These are phyloP conservation scores for Prunus mongolica DNA, from an alignment of 306 rosid genomes.

Conservation along the genomic window DNA sequence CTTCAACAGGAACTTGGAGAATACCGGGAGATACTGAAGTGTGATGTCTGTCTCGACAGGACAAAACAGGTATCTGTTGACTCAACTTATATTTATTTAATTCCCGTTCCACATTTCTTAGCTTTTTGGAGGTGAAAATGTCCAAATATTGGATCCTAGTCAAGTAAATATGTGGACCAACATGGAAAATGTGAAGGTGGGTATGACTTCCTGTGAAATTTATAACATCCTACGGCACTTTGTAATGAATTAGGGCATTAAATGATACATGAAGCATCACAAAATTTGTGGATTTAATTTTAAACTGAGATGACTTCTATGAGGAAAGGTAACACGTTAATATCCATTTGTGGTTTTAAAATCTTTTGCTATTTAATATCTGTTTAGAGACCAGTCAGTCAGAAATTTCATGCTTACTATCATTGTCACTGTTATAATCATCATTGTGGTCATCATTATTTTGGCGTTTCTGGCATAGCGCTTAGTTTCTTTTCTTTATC, in stretches of 20 bases:
- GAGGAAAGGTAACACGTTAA: neutral
- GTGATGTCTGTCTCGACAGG: slow-evolving; percentile 81
- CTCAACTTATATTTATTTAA: neutral
- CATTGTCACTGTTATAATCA: neutral
- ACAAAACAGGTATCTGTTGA: slow-evolving; percentile 66
- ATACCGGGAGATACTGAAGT: slow-evolving; percentile 77
- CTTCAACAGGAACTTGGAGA: slow-evolving; percentile 86
- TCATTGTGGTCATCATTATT: neutral
- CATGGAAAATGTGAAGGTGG: neutral
- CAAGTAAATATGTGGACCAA: neutral
- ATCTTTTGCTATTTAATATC: neutral
- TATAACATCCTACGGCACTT: neutral
- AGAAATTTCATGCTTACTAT: neutral
- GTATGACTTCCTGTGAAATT: neutral
- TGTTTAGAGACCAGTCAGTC: neutral
- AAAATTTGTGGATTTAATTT: neutral
- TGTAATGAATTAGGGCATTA: neutral
- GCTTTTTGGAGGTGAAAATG: neutral
- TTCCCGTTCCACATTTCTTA: neutral
- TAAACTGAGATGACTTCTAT: neutral
- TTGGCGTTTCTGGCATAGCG: neutral
- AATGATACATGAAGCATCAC: neutral
- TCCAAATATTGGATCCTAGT: neutral
- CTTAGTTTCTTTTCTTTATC: neutral
- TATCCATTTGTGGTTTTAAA: neutral